Evolutionary conservation across 2,329 filamentous ascomycete genomes (phyloP).

Genomic region (Colletotrichum sp.): DNA sequence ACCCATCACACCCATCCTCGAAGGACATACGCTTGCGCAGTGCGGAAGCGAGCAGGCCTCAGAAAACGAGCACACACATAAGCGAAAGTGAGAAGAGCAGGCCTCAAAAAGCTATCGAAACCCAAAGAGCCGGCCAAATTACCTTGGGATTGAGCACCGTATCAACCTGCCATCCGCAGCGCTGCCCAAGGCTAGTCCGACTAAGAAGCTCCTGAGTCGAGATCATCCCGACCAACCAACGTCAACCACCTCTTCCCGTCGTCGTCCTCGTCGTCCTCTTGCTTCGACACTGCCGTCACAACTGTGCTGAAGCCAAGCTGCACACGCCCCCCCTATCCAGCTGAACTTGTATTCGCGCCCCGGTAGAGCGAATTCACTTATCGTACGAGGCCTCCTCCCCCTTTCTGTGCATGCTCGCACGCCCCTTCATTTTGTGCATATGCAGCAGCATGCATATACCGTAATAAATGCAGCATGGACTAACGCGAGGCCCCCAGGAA

Average conservation of each 20-base stretch:
- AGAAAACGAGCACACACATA: background rate
- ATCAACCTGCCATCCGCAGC: background rate
- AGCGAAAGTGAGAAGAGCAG: background rate
- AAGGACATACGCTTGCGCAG: background rate
- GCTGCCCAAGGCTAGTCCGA: conserved; percentile 1
- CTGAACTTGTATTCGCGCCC: background rate
- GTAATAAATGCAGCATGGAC: background rate
- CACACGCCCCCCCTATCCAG: background rate
- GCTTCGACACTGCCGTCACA: background rate
- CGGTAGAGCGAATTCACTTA: background rate
- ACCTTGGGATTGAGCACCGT: background rate
- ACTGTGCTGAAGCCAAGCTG: background rate
- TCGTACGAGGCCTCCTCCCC: background rate
- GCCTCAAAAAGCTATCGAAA: conserved; percentile 5
- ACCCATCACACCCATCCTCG: background rate
- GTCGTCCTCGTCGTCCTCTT: background rate
- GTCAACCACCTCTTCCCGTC: background rate
- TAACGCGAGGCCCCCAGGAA: background rate
- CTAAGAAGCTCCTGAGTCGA: background rate
- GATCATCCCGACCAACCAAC: conserved; percentile 1
- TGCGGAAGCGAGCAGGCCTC: background rate
- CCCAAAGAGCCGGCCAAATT: background rate
- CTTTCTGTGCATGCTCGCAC: background rate
- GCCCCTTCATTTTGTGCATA: background rate
- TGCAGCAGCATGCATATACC: background rate